These are phyloP conservation scores for Apiotrichum mycotoxinovorans DNA, from an alignment of 1,284 basidiomycete species.

Conservation along the genomic window DNA sequence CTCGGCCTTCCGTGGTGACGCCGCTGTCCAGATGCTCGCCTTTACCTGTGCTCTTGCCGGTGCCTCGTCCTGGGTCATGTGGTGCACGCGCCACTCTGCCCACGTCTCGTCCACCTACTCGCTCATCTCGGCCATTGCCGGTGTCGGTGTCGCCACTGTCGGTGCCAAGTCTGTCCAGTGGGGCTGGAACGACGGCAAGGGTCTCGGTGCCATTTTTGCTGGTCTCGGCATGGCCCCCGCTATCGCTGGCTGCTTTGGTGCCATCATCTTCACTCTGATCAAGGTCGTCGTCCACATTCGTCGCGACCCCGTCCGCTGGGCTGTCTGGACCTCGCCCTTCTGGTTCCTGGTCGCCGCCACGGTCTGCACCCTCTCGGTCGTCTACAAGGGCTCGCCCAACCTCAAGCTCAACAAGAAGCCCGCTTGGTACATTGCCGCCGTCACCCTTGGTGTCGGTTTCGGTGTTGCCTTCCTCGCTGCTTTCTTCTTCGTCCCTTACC, in stretches of 20 bases:
- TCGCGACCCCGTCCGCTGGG: slow-evolving; percentile 46
- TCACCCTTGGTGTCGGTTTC: slow-evolving; percentile 48
- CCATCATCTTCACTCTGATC: slow-evolving; percentile 50
- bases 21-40: slow-evolving; percentile 53
- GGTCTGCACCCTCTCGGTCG: slow-evolving; percentile 46
- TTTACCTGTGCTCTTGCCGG: slow-evolving; percentile 51
- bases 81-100: slow-evolving; percentile 50
- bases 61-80: slow-evolving; percentile 51
- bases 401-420: slow-evolving; percentile 49
- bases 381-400: slow-evolving; percentile 52
- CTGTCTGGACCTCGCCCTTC: slow-evolving; percentile 49
- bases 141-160: slow-evolving; percentile 54
- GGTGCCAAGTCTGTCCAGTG: slow-evolving; percentile 51
- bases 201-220: slow-evolving; percentile 52
- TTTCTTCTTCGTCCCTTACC: slow-evolving; percentile 54
- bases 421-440: slow-evolving; percentile 40
- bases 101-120: slow-evolving; percentile 53
- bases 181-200: slow-evolving; percentile 55
- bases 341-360: slow-evolving; percentile 51
- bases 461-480: slow-evolving; percentile 46
- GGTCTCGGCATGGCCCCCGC: slow-evolving; percentile 49
- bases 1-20: slow-evolving; percentile 50
- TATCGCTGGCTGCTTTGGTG: slow-evolving; percentile 49
- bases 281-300: slow-evolving; percentile 49
- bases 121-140: slow-evolving; percentile 52